Percentiles rank a stretch among this genome's conserved stretches.
Conservation (phyloP, 139 green algal genomes). For the Diplosphaera chodatii region DNA sequence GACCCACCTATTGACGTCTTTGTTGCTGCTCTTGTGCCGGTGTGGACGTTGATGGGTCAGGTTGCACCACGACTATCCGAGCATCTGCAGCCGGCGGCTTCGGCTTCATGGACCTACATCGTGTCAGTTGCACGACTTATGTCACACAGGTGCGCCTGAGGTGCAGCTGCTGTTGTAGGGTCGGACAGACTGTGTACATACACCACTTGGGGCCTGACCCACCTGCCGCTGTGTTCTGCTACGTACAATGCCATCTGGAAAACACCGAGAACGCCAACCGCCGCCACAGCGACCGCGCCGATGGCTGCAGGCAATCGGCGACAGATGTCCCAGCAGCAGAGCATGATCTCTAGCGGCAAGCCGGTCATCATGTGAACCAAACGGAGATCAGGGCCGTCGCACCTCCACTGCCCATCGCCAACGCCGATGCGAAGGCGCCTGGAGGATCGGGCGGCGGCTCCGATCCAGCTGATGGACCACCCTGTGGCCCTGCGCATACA, state of each 20-base stretch:
- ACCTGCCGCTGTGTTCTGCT: slow-evolving; percentile 25
- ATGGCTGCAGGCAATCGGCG: slow-evolving; percentile 24
- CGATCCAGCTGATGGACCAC: neutral
- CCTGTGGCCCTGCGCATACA: neutral
- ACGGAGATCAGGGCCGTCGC: too few relatives aligned
- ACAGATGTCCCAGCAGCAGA: too few relatives aligned
- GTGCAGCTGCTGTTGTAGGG: too few relatives aligned
- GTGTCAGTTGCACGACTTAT: neutral
- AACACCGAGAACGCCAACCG: slow-evolving; percentile 38
- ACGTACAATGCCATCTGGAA: slow-evolving; percentile 47
- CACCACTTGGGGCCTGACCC: neutral
- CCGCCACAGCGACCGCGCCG: slow-evolving; percentile 37
- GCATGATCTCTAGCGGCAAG: too few relatives aligned
- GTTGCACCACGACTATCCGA: neutral
- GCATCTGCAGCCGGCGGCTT: neutral
- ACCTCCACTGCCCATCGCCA: slow-evolving; percentile 43
- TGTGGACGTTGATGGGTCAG: neutral
- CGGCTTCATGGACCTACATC: neutral
- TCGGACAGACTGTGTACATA: neutral
- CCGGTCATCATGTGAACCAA: too few relatives aligned
- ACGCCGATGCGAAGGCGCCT: slow-evolving; percentile 28
- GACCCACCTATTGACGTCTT: too few relatives aligned
- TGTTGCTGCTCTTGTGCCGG: neutral
- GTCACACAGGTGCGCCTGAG: neutral
- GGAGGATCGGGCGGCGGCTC: slow-evolving; percentile 27